Evolutionary conservation across 2,329 filamentous ascomycete genomes (phyloP), one percentile per base, ranked within the genome.

Genomic region (Calonectria ilicicola): DNA sequence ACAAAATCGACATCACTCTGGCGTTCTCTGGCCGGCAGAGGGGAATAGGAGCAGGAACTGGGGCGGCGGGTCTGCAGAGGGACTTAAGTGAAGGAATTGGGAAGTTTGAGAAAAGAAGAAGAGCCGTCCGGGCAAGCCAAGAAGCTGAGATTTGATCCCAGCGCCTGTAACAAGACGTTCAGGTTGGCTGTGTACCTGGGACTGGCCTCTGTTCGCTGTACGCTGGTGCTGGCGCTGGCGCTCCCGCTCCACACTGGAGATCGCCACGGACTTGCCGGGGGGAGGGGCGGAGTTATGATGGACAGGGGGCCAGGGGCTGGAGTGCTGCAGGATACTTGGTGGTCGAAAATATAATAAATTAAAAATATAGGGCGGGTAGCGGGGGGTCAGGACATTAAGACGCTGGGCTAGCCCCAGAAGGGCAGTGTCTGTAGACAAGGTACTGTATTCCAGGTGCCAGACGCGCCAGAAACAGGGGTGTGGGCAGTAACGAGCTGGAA

Each of bases 1-100:
- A 74, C 74, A 77, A 81, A 74, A 77, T 76, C 72, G 73, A 74
- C 80, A 82, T 81, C 62, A 80, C 79, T 77, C 65, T 72, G 51
- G 73, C 56, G 72, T 75, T 78, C 74, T 81, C 78, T 78, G 79
- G 68, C 76, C 80, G 76, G 79, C 78, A 80, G 79, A 80, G 76
- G 65, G 49, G n/a, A 49, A 73, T 71, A 58, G 60, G 42, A 74
- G 65, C 62, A 66, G 68, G 64, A 64, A 51, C 60, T 42, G 49
- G 32, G 53, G 26, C 58, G 58, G 19, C n/a, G 49, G 68, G 49
- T 69, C 46, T 51, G 26, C 21, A 26, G 56, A 51, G 19, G 51
- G n/a, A 46, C 60, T 71, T 53, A 26, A 23, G 56, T n/a, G 49
- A 68, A 70, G 72, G 70, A 67, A 62, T 65, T 60, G 70, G 70